A percentile compares a stretch with the other conserved stretches of the same genome.
phyloP scores from a whole-genome alignment of 2,329 filamentous ascomycete genomes.

The Alternaria ventricosa region DNA sequence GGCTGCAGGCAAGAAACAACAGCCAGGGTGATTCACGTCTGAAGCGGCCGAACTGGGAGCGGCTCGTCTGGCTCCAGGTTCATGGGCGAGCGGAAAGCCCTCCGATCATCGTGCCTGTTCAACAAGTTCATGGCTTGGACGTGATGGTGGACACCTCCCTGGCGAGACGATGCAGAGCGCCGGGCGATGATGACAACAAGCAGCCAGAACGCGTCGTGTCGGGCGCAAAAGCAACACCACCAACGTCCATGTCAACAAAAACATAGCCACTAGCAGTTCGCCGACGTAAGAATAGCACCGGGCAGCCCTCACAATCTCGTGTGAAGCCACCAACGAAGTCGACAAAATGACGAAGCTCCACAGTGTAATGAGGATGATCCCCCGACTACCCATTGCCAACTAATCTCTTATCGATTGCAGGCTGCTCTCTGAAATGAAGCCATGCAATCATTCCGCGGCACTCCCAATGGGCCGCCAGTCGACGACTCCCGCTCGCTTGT shows the following conservation, averaged over 20 bases:
- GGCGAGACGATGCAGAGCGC: conserved; percentile 2
- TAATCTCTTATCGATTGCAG: conserved; percentile 19
- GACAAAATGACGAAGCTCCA: neutral
- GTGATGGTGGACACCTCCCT: conserved; percentile 1
- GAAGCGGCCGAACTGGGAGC: conserved; percentile 2
- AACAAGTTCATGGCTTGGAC: neutral
- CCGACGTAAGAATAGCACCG: neutral
- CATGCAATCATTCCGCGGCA: conserved; percentile 25
- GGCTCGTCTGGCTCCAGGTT: neutral
- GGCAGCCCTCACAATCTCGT: neutral
- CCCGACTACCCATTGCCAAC: neutral
- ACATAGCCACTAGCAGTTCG: neutral
- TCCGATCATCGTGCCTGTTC: neutral
- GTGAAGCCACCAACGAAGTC: neutral
- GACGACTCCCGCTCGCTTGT: conserved; percentile 26
- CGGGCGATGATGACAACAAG: neutral
- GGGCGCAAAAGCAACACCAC: conserved; percentile 1
- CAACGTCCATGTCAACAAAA: neutral
- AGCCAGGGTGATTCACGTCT: conserved; percentile 6
- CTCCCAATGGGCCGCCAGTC: neutral
- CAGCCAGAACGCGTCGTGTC: conserved; percentile 5
- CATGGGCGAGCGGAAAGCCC: neutral
- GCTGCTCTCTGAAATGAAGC: conserved; percentile 3
- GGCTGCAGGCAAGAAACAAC: neutral
- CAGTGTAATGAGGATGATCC: conserved; percentile 1